Conservation (phyloP, 2,329 filamentous ascomycete genomes). For the Harringtonia lauricola region DNA sequence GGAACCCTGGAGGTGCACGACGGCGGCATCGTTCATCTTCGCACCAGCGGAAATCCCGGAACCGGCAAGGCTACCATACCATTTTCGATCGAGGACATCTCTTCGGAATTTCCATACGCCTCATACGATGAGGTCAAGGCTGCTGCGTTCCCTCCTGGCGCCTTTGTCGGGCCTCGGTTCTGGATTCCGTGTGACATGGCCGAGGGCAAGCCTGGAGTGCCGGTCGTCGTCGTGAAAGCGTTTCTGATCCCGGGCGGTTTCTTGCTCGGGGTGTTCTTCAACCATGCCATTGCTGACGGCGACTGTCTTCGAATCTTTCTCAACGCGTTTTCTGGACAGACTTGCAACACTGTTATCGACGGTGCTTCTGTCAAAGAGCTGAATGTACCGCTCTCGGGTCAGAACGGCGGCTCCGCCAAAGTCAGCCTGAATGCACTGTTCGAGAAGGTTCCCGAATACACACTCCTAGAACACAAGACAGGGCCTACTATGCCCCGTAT, state of each 20-base stretch:
- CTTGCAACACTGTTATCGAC: constrained; percentile 13
- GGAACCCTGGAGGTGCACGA: constrained; percentile 15
- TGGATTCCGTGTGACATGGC: constrained; percentile 5
- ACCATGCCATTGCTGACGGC: constrained; percentile 31
- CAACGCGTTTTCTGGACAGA: constrained; percentile 25
- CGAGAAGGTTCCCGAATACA: constrained; percentile 25
- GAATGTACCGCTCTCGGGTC: constrained; percentile 10
- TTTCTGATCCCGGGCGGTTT: constrained; percentile 27
- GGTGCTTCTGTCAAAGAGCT: constrained; percentile 15
- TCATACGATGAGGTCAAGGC: constrained; percentile 17
- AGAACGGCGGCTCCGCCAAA: constrained; percentile 6
- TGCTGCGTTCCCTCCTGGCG: constrained; percentile 18
- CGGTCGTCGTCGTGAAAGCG: constrained; percentile 26
- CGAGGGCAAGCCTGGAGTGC: constrained; percentile 15
- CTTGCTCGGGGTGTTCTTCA: constrained; percentile 27
- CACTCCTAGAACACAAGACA: constrained; percentile 17
- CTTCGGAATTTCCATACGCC: constrained; percentile 12
- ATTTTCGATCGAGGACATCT: constrained; percentile 12
- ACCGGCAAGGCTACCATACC: constrained; percentile 8
- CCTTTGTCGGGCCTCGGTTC: constrained; percentile 19
- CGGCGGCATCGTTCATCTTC: constrained; percentile 12
- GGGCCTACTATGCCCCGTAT: constrained; percentile 26
- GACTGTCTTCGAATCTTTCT: constrained; percentile 27
- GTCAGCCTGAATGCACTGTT: constrained; percentile 13
- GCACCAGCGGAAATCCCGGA: constrained; percentile 6